A percentile compares a stretch with the other conserved stretches of the same genome.
Conservation (phyloP, 176 grass and related monocot genomes). For the Otatea glauca region DNA sequence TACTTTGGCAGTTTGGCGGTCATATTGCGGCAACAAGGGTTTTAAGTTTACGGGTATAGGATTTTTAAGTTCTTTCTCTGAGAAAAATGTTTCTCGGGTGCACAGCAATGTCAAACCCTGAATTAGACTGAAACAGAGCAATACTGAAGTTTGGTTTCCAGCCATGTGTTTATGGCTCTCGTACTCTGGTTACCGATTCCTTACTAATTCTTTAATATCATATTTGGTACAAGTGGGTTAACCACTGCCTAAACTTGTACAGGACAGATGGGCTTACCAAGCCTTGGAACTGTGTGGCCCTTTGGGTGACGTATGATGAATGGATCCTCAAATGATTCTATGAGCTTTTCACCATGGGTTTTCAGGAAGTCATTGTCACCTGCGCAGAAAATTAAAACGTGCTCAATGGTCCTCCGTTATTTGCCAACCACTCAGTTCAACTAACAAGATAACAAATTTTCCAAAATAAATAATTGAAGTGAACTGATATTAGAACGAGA, state of each 20-base stretch:
- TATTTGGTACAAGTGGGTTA: background rate
- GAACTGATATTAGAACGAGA: constrained; percentile 15
- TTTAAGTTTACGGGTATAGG: background rate
- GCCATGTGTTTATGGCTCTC: background rate
- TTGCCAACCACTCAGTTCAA: background rate
- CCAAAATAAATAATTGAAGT: background rate
- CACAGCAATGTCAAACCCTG: background rate
- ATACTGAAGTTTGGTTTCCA: background rate
- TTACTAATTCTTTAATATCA: background rate
- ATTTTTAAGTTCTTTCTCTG: background rate
- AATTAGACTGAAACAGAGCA: background rate
- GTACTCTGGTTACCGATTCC: background rate
- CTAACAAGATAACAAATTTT: background rate
- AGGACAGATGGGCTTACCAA: constrained; percentile 62
- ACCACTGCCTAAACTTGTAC: background rate
- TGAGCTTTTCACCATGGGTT: constrained; percentile 56
- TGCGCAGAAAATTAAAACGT: constrained; percentile 31
- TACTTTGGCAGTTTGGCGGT: background rate
- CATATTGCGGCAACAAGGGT: too few relatives aligned
- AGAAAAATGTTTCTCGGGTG: background rate
- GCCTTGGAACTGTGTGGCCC: constrained; percentile 94
- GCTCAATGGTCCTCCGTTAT: background rate
- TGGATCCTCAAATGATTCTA: constrained; percentile 74
- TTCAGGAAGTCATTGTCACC: constrained; percentile 85
- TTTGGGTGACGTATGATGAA: constrained; percentile 84